Evolutionary conservation across 148 eudicot species (phyloP).

Genomic region (Bassia scoparia): DNA sequence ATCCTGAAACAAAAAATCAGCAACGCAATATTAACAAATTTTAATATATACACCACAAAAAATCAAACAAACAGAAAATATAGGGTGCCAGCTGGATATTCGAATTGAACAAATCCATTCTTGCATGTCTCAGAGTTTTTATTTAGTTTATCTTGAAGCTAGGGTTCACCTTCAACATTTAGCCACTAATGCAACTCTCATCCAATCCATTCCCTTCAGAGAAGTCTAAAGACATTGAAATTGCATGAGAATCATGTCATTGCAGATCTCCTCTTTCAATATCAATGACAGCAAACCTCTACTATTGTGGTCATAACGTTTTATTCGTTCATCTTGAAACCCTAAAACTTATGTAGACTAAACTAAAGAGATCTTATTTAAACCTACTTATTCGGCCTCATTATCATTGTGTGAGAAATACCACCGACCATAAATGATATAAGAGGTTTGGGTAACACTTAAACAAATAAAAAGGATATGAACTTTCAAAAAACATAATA

Average conservation of each 20-base stretch:
- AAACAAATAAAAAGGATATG: too few species aligned
- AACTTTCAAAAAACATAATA: too few species aligned
- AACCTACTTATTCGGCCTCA: too few species aligned
- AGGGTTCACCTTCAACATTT: not conserved
- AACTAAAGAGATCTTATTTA: too few species aligned
- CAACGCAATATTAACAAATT: not conserved
- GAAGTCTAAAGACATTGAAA: not conserved
- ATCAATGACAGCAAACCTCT: too few species aligned
- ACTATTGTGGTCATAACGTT: too few species aligned
- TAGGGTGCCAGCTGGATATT: not conserved
- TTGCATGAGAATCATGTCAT: not conserved
- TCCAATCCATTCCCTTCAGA: not conserved
- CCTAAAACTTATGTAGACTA: too few species aligned
- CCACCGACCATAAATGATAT: too few species aligned
- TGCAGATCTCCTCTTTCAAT: too few species aligned
- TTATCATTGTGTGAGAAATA: too few species aligned
- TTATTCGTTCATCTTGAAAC: too few species aligned
- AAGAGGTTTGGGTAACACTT: too few species aligned
- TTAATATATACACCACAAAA: not conserved
- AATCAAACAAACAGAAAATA: not conserved
- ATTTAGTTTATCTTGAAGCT: not conserved
- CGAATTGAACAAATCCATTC: not conserved
- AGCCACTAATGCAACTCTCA: not conserved
- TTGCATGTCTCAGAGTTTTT: not conserved
- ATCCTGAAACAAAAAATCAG: slow-evolving; percentile 47